Evolutionary conservation across 768 basidiomycete genomes (phyloP), one percentile per base, ranked within the genome.

Genomic region (Amanita rubescens): DNA sequence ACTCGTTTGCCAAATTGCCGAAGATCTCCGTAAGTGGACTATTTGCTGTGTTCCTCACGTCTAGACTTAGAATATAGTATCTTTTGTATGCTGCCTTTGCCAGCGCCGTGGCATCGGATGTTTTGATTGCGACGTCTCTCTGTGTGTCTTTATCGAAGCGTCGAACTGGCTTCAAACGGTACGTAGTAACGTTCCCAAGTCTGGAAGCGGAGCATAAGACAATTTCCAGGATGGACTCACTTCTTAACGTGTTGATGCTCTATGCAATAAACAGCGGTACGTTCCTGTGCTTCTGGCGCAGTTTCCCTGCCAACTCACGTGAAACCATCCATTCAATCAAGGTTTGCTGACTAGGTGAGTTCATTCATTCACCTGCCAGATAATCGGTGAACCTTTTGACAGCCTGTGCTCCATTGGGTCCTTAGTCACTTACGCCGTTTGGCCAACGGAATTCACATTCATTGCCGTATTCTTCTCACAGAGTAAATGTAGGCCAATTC

Each of bases 261-360:
- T 80, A 77, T 53, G 68, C 72, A n/a, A 68, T 80, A 49, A 78
- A 77, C 56, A 78, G 77, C 56, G 69, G 77, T 77, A 53, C 48
- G 72, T 62, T 24, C 6, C 37, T 7, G 2, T 27, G 1, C 35
- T 3, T 8, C 19, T n/a, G n/a, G 15, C 38, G 5, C 27, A 3
- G 27, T 46, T n/a, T 14, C 30, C 33, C 7, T 25, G 35, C 25
- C 6, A 12, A 17, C 37, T 38, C 37, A 33, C 25, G n/a, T n/a
- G n/a, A 5, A 22, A 27, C 22, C 27, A 30, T 4, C 8, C 27
- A 30, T 30, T 30, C 27, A 30, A 30, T 24, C 37, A 19, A 70
- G 66, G 69, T 47, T 57, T 69, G 19, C 59, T 71, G 30, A 71
- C 69, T 2, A 66, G 64, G 69, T 71, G 42, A 42, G 60, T 50